phyloP scores from a whole-genome alignment of 2,329 filamentous ascomycete genomes.

The Fusarium sp. region DNA sequence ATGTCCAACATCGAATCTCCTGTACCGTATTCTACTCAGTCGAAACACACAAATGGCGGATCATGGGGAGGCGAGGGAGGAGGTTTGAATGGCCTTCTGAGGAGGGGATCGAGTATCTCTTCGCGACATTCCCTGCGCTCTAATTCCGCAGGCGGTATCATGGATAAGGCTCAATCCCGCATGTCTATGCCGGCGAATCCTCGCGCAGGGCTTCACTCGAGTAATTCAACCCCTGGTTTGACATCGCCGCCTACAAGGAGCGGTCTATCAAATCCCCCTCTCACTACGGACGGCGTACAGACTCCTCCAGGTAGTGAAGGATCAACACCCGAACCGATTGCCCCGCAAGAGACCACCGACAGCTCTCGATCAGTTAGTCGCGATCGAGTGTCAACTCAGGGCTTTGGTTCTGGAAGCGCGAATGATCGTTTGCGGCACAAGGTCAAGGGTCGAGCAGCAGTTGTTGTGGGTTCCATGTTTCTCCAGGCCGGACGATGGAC shows the following conservation, averaged over 20 bases:
- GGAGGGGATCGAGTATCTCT: slow-evolving; percentile 68
- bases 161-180: slow-evolving; percentile 71
- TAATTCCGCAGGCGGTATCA: slow-evolving; percentile 61
- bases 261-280: slow-evolving; percentile 60
- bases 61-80: slow-evolving; percentile 55
- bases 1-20: slow-evolving; percentile 83
- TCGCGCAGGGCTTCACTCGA: slow-evolving; percentile 55
- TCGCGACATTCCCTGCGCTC: slow-evolving; percentile 60
- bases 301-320: slow-evolving; percentile 51
- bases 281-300: slow-evolving; percentile 61
- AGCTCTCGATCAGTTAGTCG: slow-evolving; percentile 62
- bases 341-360: slow-evolving; percentile 55
- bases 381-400: slow-evolving; percentile 72
- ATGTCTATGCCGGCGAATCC: slow-evolving; percentile 83
- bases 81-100: slow-evolving; percentile 51
- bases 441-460: slow-evolving; percentile 80
- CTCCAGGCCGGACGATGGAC: slow-evolving; percentile 90
- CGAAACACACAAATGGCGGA: slow-evolving; percentile 55
- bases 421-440: slow-evolving; percentile 83
- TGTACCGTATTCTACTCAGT: slow-evolving; percentile 58
- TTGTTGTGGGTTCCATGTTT: slow-evolving; percentile 86
- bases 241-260: slow-evolving; percentile 64
- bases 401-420: slow-evolving; percentile 76
- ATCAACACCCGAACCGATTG: slow-evolving; percentile 55
- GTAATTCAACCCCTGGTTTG: slow-evolving; percentile 59